phyloP scores from a whole-genome alignment of 805 yeast genomes.

The Pichia exigua region DNA sequence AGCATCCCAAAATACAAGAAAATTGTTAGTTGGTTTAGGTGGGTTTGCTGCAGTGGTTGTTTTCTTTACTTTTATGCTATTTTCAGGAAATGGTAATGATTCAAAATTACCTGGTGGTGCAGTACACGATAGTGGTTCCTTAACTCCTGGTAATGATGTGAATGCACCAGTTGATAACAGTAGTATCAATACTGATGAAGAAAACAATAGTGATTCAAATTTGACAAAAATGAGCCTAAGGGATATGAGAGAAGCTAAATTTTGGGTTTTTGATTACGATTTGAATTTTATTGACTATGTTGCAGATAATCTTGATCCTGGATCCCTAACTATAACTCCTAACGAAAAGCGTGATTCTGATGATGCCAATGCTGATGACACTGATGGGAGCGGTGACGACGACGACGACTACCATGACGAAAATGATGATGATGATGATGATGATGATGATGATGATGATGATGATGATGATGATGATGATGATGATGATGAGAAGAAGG shows the following conservation, averaged over 20 bases:
- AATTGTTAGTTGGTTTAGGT: slow-evolving; percentile 4
- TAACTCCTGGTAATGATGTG: background rate
- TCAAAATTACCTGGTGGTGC: slow-evolving; percentile 6
- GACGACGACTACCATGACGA: background rate
- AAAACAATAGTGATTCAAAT: background rate
- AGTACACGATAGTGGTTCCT: background rate
- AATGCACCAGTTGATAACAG: background rate
- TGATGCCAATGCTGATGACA: background rate
- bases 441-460: background rate
- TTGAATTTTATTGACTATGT: slow-evolving; percentile 22
- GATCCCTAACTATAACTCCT: background rate
- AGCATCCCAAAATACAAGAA: background rate
- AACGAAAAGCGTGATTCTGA: background rate
- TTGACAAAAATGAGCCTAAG: slow-evolving; percentile 19
- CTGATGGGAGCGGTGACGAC: background rate
- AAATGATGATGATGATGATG: slow-evolving; percentile 9
- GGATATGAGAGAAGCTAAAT: slow-evolving; percentile 25
- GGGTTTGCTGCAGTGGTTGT: background rate
- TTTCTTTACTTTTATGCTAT: slow-evolving; percentile 7
- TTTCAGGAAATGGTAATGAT: slow-evolving; percentile 6
- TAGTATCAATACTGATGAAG: background rate
- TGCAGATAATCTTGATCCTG: background rate
- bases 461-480: slow-evolving; percentile 12
- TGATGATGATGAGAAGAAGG: slow-evolving; percentile 13
- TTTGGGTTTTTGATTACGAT: slow-evolving; percentile 20